These are phyloP conservation scores for Backusella morwellensis DNA, from an alignment of 192 early-diverging fungal genomes.

Conservation along the genomic window DNA sequence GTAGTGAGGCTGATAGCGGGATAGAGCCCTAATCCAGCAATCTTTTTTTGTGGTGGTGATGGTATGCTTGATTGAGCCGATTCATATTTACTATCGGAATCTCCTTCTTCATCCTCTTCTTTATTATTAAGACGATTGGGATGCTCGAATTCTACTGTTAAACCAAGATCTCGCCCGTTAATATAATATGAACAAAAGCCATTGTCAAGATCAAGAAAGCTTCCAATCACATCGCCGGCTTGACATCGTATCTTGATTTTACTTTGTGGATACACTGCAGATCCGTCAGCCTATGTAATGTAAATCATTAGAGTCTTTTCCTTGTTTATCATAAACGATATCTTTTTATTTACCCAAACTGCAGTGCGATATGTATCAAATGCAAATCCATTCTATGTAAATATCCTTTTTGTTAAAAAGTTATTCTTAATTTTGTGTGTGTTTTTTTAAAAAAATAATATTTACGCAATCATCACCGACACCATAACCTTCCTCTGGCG, in stretches of 20 bases:
- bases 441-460: not conserved
- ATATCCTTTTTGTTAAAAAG: not conserved
- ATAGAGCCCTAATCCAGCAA: slow-evolving; percentile 40
- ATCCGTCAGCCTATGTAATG: slow-evolving; percentile 38
- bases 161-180: slow-evolving; percentile 68
- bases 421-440: no score
- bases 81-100: not conserved
- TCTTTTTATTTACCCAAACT: slow-evolving; percentile 62
- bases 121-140: slow-evolving; percentile 7
- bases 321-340: not conserved
- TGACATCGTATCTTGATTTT: slow-evolving; percentile 52
- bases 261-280: slow-evolving; percentile 36
- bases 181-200: slow-evolving; percentile 56
- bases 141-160: slow-evolving; percentile 55
- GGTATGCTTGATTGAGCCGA: not conserved
- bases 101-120: not conserved
- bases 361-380: slow-evolving; percentile 72
- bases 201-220: slow-evolving; percentile 63
- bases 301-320: not conserved
- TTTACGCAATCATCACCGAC: slow-evolving; percentile 65
- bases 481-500: slow-evolving; percentile 77
- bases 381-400: slow-evolving; percentile 61
- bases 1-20: slow-evolving; percentile 76
- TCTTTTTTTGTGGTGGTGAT: not conserved
- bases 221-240: slow-evolving; percentile 51